Evolutionary conservation across 2,329 filamentous ascomycete genomes (phyloP).

Genomic region (Colletotrichum paranaense): DNA sequence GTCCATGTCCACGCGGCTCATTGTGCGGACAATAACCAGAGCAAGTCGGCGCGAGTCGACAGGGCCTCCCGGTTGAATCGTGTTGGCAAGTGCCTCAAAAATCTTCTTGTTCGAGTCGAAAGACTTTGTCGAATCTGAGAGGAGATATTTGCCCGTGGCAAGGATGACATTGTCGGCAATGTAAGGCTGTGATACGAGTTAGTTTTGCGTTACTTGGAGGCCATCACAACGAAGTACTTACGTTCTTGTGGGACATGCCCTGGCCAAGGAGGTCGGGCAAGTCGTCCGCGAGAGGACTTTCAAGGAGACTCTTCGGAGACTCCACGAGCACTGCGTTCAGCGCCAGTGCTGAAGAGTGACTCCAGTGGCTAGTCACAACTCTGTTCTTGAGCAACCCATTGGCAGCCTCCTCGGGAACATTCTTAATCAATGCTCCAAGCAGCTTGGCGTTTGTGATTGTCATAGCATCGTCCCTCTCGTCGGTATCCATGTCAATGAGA

Average conservation of each 20-base stretch:
- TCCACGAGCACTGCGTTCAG: conserved; percentile 91
- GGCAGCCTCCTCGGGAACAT: conserved; percentile 80
- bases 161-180: conserved; percentile 90
- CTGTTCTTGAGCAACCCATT: conserved; percentile 71
- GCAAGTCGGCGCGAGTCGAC: conserved; percentile 87
- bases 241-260: conserved; percentile 81
- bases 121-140: conserved; percentile 74
- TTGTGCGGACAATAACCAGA: conserved; percentile 88
- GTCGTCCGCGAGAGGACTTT: conserved; percentile 76
- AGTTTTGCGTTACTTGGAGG: conserved; percentile 29
- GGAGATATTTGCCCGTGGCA: conserved; percentile 89
- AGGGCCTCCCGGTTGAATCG: conserved; percentile 82
- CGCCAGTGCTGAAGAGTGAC: conserved; percentile 82
- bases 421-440: conserved; percentile 89
- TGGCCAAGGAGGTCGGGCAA: conserved; percentile 81
- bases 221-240: conserved; percentile 56
- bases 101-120: conserved; percentile 84
- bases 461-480: conserved; percentile 81
- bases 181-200: conserved; percentile 67
- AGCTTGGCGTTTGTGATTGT: conserved; percentile 91
- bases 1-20: conserved; percentile 82
- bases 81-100: conserved; percentile 80
- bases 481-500: conserved; percentile 87
- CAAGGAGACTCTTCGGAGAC: conserved; percentile 76
- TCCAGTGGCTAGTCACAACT: conserved; percentile 82